Base-by-base conservation (phyloP, 768 basidiomycete species). In the Termitomyces sp. region DNA sequence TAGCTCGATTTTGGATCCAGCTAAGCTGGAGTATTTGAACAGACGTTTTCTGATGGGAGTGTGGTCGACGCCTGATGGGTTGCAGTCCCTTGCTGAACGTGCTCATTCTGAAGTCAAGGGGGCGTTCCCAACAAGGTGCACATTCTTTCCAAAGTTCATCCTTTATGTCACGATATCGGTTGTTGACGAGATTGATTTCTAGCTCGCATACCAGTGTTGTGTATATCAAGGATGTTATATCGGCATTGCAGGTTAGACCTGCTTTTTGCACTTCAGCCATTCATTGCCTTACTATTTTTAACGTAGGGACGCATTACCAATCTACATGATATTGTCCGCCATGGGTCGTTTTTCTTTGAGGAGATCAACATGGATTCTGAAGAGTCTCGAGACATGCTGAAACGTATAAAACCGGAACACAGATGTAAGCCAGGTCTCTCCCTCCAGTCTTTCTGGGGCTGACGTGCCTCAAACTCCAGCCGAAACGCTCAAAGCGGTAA, bases 11-110 rank as follows among this genome's bases (percentile, higher is more conserved):
- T 81, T 98, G 15, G 92, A 95, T 61, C 80, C 82, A 0, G 72
- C 73, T 11, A 97, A 97, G 67, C 80, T 99, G 16, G 86, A 88
- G 65, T 92, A 88, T 68, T 74, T 98, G 55, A 98, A 98, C 70
- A 94, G 93, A 67, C 86, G 89, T 48, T 91, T 96, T 66, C 72
- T 99, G 16, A 78, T 84, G 73, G 75, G 75, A 18, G 76, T 74
- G 57, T 81, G 84, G 66, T 74, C 81, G 16, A 75, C 75, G 6
- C 72, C 80, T 2, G 72, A 79, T 15, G 85, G 82, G 1, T 75
- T 88, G 27, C 66, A 73, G n/a, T 65, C 70, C 0, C 75, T 93
- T 4, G 84, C 87, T 3, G 70, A 74, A 46, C 76, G 85, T 55
- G 80, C 84, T 15, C 81, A 80, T 42, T 73, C 75, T 12, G 67